Conservation (phyloP, 1,284 basidiomycete species). For the Hemileia vastatrix region DNA sequence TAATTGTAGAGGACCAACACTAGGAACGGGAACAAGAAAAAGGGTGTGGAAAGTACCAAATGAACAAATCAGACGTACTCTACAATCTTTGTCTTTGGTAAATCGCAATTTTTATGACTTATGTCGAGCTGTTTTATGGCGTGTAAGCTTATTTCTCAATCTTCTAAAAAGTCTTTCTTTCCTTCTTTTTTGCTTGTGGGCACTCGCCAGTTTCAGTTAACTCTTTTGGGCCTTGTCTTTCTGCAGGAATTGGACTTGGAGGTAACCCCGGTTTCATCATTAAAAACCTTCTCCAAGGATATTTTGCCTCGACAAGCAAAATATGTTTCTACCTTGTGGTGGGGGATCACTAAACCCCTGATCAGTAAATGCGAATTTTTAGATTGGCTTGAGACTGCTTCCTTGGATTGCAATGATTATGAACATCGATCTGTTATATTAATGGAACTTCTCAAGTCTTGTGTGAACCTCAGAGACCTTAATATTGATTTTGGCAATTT, state of each 20-base stretch:
- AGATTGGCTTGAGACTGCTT: neutral
- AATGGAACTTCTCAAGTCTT: neutral
- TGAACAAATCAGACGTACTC: too few relatives aligned
- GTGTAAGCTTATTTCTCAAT: neutral
- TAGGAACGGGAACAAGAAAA: too few relatives aligned
- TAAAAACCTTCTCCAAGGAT: neutral
- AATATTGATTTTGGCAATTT: conserved; percentile 2
- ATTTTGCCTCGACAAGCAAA: neutral
- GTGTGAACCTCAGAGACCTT: neutral
- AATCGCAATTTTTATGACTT: conserved; percentile 12
- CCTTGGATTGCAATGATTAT: neutral
- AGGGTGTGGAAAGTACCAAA: too few relatives aligned
- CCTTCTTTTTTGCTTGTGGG: too few relatives aligned
- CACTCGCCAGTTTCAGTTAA: too few relatives aligned
- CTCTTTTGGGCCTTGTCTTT: neutral
- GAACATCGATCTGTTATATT: neutral
- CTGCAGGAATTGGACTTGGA: conserved; percentile 1
- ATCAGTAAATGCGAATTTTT: neutral
- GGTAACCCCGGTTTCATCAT: neutral
- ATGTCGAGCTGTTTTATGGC: conserved; percentile 13
- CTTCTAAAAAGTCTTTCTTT: neutral
- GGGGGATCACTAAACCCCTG: neutral
- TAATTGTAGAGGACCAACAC: too few relatives aligned
- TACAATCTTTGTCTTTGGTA: neutral
- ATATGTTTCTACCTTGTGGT: conserved; percentile 4